These are phyloP conservation scores for Sugiyamaella boreocaroliniensis DNA, from an alignment of 805 yeast species.

Conservation along the genomic window DNA sequence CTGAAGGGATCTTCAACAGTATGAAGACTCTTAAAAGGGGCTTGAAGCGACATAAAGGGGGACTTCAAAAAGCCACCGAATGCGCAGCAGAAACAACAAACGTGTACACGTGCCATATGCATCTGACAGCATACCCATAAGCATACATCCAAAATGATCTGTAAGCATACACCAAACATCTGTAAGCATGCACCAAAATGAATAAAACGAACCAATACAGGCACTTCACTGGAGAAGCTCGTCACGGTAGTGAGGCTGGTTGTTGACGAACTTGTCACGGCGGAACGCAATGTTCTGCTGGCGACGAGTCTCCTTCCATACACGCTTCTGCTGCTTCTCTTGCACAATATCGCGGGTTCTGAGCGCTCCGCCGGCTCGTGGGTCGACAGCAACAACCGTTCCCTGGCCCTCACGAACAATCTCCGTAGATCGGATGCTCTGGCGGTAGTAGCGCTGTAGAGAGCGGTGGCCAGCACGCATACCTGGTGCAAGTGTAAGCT, in stretches of 20 bases:
- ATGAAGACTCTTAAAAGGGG: too few species aligned
- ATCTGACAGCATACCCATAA: too few species aligned
- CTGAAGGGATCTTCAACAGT: too few species aligned
- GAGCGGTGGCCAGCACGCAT: constrained; percentile 75
- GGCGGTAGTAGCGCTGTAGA: constrained; percentile 63
- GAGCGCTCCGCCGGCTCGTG: constrained; percentile 23
- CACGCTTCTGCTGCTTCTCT: constrained; percentile 47
- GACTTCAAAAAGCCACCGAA: too few species aligned
- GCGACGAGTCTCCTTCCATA: constrained; percentile 53
- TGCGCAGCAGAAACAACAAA: too few species aligned
- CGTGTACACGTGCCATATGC: too few species aligned
- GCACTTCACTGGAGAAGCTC: constrained; percentile 43
- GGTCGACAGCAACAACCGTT: constrained; percentile 70
- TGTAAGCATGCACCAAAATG: not conserved
- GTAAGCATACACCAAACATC: too few species aligned
- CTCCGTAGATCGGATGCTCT: constrained; percentile 46
- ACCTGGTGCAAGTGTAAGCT: constrained; percentile 72
- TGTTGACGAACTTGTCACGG: constrained; percentile 64
- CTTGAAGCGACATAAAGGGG: too few species aligned
- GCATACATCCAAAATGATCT: too few species aligned
- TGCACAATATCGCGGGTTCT: constrained; percentile 32
- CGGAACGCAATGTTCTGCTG: constrained; percentile 36
- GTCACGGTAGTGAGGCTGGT: constrained; percentile 82
- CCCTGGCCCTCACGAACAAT: constrained; percentile 57
- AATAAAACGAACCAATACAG: too few species aligned